Conservation (phyloP, 495 filamentous ascomycete species). For the Opeltia flavorubescens region DNA sequence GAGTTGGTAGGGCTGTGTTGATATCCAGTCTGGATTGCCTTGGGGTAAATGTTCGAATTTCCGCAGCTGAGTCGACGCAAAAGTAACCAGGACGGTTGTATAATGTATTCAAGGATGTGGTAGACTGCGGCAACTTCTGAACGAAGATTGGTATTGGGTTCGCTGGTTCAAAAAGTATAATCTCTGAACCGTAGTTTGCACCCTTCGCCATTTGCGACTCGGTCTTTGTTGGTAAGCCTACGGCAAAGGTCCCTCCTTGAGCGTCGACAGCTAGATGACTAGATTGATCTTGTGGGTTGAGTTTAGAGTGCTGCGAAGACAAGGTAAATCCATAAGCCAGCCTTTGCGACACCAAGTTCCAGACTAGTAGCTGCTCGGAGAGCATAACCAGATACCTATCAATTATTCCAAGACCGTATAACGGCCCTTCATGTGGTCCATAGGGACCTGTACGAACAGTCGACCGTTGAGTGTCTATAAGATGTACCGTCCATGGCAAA, state of each 20-base stretch:
- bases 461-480: slow-evolving; percentile 27
- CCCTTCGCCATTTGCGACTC: slow-evolving; percentile 10
- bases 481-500: slow-evolving; percentile 16
- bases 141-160: slow-evolving; percentile 33
- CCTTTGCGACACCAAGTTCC: slow-evolving; percentile 49
- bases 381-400: slow-evolving; percentile 47
- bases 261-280: slow-evolving; percentile 48
- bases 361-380: slow-evolving; percentile 47
- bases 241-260: slow-evolving; percentile 40
- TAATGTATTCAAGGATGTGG: slow-evolving; percentile 41
- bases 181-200: slow-evolving; percentile 21
- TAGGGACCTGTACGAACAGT: slow-evolving; percentile 36
- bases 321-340: slow-evolving; percentile 36
- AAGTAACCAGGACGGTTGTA: slow-evolving; percentile 24
- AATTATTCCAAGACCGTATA: slow-evolving; percentile 43
- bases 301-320: slow-evolving; percentile 15
- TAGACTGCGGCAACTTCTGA: slow-evolving; percentile 28
- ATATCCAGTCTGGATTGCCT: slow-evolving; percentile 23
- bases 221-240: slow-evolving; percentile 30
- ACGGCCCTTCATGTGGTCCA: slow-evolving; percentile 37
- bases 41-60: slow-evolving; percentile 37
- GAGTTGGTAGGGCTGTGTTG: slow-evolving; percentile 30
- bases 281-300: slow-evolving; percentile 22
- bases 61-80: slow-evolving; percentile 40
- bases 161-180: slow-evolving; percentile 42